These are phyloP conservation scores for Phaeotremella skinneri DNA, from an alignment of 768 basidiomycete genomes.

Conservation along the genomic window DNA sequence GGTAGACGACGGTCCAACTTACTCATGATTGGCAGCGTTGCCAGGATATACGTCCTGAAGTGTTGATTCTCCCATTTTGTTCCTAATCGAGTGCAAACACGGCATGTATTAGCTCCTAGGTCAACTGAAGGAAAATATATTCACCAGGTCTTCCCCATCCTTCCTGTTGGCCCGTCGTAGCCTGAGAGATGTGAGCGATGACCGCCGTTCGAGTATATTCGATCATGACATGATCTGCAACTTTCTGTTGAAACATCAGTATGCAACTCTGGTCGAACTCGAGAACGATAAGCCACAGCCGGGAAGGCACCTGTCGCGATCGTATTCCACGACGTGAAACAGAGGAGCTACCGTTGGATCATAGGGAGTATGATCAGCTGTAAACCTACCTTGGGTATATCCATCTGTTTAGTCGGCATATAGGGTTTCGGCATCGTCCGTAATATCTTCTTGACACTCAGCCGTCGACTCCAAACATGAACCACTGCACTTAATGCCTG, in stretches of 20 bases:
- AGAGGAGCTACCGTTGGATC: not conserved
- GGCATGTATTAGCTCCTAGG: not conserved
- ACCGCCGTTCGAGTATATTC: slow-evolving; percentile 50
- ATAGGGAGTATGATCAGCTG: not conserved
- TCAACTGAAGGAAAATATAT: slow-evolving; percentile 10
- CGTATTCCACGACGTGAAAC: not conserved
- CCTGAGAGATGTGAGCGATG: slow-evolving; percentile 51
- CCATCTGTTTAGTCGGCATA: slow-evolving; percentile 49
- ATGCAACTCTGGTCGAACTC: not conserved
- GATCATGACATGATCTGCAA: slow-evolving; percentile 48
- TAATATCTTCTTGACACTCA: slow-evolving; percentile 36
- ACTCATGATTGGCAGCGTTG: slow-evolving; percentile 34
- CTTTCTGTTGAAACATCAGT: slow-evolving; percentile 21
- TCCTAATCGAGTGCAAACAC: slow-evolving; percentile 13
- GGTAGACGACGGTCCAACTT: slow-evolving; percentile 11
- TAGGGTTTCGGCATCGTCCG: slow-evolving; percentile 51
- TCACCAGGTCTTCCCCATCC: slow-evolving; percentile 51
- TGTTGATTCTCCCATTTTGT: slow-evolving; percentile 43
- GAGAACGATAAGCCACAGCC: not conserved
- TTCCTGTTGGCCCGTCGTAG: slow-evolving; percentile 49
- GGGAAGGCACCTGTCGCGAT: not conserved
- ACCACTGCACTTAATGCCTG: slow-evolving; percentile 33
- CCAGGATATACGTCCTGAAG: slow-evolving; percentile 33
- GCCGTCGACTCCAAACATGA: slow-evolving; percentile 36
- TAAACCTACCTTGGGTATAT: slow-evolving; percentile 44